Evolutionary conservation across 345 rosid genomes (phyloP), one percentile per base, ranked within the genome.

Genomic region (Salix exigua): DNA sequence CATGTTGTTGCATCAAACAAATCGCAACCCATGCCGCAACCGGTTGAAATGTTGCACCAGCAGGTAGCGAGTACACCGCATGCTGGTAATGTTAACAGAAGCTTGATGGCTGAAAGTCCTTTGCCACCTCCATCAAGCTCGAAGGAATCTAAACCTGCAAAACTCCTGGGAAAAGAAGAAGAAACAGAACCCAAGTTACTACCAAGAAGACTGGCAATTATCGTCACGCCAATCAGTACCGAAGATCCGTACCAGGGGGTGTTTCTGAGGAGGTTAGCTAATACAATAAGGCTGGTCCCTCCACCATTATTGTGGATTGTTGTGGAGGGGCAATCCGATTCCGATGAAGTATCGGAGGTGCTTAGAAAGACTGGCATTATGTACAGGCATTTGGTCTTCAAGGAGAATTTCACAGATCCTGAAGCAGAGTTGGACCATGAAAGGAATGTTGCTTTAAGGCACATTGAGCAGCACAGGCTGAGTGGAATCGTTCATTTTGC

Each of bases 401-500:
- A 85, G 69, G 93, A 91, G 74, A 88, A 93, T 69, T 91, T 93
- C 68, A 91, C 93, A 2, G 91, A 87, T 53, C 65, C 81, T 0
- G 88, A 87, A 73, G 84, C 87, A 3, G 97, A 88, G 83, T 77
- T 92, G 82, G 90, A 91, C 74, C 92, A 88, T 77, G 91, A 91
- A n/a, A 83, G 94, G 74, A 93, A 94, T 66, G 63, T 94, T 11
- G 99, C 99, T 0, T 80, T 94, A 7, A 79, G 86, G 78, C 98
- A 94, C 85, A 85, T 94, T 70, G 92, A 89, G 66, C 91, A 89
- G 7, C 97, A 92, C 83, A 83, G 87, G 80, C 53, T 94, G 19
- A 87, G 90, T 6, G 99, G 99, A 19, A 84, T 93, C 31, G 97
- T 94, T 70, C 97, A 94, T 81, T 91, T 94, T 33, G 91, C 99